Evolutionary conservation across 148 eudicot species (phyloP).

Genomic region (Arctostaphylos glauca): DNA sequence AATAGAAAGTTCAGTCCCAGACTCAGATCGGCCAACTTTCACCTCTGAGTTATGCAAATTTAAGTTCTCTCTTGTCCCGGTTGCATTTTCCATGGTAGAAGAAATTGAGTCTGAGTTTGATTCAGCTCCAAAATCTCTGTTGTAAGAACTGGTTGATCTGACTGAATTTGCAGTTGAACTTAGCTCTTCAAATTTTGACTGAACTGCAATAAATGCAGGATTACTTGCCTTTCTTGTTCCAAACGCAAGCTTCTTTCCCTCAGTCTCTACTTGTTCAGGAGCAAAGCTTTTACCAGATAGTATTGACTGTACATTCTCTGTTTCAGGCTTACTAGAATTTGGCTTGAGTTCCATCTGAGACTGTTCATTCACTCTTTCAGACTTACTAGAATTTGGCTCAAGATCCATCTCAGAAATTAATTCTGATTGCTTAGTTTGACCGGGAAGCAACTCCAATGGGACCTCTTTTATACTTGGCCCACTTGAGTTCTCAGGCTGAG

Average conservation of each 20-base stretch:
- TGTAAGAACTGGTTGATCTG: conserved; percentile 33
- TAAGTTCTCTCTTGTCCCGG: conserved; percentile 30
- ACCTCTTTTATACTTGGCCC: conserved; percentile 20
- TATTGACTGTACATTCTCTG: conserved; percentile 43
- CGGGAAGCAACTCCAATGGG: conserved; percentile 22
- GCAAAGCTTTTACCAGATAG: conserved; percentile 39
- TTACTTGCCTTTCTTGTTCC: conserved; percentile 61
- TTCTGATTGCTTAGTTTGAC: conserved; percentile 13
- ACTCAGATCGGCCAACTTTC: conserved; percentile 65
- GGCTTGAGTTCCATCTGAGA: conserved; percentile 12
- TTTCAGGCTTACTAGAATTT: conserved; percentile 25
- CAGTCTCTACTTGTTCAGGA: conserved; percentile 53
- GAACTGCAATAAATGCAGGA: conserved; percentile 69
- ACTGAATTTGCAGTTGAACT: conserved; percentile 36
- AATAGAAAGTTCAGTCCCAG: conserved; percentile 89
- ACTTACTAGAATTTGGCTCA: conserved; percentile 20
- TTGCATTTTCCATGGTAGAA: conserved; percentile 31
- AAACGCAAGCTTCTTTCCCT: conserved; percentile 46
- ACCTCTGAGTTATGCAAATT: conserved; percentile 26
- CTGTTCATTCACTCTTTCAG: conserved; percentile 40
- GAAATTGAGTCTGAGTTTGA: conserved; percentile 28
- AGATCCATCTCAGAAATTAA: conserved; percentile 24
- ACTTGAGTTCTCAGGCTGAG: conserved; percentile 24
- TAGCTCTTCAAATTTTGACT: conserved; percentile 68
- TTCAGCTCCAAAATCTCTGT: conserved; percentile 36